These are phyloP conservation scores for Fomitopsis pulvina DNA, from an alignment of 768 basidiomycete species.

Conservation along the genomic window DNA sequence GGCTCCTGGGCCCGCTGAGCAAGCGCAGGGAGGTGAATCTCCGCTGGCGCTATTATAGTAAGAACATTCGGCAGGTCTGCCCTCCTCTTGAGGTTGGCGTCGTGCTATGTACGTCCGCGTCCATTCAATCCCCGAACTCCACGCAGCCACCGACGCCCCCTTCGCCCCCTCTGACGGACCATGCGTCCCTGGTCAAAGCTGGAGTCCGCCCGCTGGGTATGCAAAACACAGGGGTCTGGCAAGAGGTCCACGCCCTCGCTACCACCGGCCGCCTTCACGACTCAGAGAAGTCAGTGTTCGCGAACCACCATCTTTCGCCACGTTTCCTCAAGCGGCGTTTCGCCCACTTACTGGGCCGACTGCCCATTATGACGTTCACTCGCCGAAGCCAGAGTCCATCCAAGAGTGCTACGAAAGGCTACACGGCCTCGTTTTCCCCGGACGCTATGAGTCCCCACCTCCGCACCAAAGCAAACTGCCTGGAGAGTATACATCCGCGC, in stretches of 20 bases:
- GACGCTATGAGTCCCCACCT: background rate
- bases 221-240: slow-evolving; percentile 35
- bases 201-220: slow-evolving; percentile 34
- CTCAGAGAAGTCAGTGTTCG: background rate
- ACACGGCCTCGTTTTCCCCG: background rate
- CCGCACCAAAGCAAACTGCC: too few relatives aligned
- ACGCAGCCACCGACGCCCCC: too few relatives aligned
- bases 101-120: too few relatives aligned
- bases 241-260: slow-evolving; percentile 43
- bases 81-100: slow-evolving; percentile 54
- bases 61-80: slow-evolving; percentile 45
- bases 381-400: too few relatives aligned
- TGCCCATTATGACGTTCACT: slow-evolving; percentile 47
- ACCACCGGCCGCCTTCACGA: slow-evolving; percentile 13
- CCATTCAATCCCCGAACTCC: background rate
- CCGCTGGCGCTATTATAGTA: slow-evolving; percentile 56
- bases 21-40: slow-evolving; percentile 71
- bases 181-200: slow-evolving; percentile 11
- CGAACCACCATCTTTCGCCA: slow-evolving; percentile 9
- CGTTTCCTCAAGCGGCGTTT: slow-evolving; percentile 44
- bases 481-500: background rate
- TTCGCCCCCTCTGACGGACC: slow-evolving; percentile 7
- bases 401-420: background rate
- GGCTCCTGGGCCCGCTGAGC: slow-evolving; percentile 58
- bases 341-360: slow-evolving; percentile 47